Conservation (phyloP, 2,329 filamentous ascomycete species). For the Chrysosporium keratinophilum region DNA sequence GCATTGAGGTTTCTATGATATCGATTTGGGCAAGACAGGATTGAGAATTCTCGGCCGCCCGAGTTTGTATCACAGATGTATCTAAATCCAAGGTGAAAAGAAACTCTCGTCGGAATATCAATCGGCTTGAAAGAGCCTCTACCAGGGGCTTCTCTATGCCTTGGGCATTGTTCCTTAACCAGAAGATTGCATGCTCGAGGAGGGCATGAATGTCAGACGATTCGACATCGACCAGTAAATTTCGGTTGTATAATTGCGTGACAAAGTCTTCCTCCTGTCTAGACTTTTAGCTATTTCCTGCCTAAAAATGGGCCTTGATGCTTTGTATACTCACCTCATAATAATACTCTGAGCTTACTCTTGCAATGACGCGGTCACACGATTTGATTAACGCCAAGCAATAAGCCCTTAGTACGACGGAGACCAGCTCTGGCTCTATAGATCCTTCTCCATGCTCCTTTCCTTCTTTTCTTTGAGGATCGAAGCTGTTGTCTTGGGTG, state of each 20-base stretch:
- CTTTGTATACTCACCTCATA: conserved; percentile 57
- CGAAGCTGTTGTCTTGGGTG: conserved; percentile 2
- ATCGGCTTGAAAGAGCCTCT: conserved; percentile 52
- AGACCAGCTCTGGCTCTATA: conserved; percentile 36
- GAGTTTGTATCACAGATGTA: conserved; percentile 24
- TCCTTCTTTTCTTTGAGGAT: conserved; percentile 18
- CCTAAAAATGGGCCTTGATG: neutral
- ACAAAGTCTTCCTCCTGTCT: conserved; percentile 88
- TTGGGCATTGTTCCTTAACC: conserved; percentile 36
- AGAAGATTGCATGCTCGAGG: conserved; percentile 46
- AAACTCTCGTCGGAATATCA: conserved; percentile 53
- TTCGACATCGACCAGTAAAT: conserved; percentile 57
- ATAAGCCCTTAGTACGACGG: conserved; percentile 67
- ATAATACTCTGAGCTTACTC: conserved; percentile 72
- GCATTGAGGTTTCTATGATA: conserved; percentile 49
- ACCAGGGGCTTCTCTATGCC: conserved; percentile 30
- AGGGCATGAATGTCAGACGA: conserved; percentile 46
- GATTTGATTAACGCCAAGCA: conserved; percentile 75
- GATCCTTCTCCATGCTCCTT: neutral
- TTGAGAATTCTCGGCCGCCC: conserved; percentile 23
- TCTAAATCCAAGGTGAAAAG: conserved; percentile 33
- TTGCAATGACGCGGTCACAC: conserved; percentile 66
- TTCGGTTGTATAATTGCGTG: conserved; percentile 76
- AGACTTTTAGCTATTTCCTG: conserved; percentile 7
- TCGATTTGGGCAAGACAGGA: conserved; percentile 39